Conservation (phyloP, 2,329 filamentous ascomycete species). For the Diplodia intermedia region DNA sequence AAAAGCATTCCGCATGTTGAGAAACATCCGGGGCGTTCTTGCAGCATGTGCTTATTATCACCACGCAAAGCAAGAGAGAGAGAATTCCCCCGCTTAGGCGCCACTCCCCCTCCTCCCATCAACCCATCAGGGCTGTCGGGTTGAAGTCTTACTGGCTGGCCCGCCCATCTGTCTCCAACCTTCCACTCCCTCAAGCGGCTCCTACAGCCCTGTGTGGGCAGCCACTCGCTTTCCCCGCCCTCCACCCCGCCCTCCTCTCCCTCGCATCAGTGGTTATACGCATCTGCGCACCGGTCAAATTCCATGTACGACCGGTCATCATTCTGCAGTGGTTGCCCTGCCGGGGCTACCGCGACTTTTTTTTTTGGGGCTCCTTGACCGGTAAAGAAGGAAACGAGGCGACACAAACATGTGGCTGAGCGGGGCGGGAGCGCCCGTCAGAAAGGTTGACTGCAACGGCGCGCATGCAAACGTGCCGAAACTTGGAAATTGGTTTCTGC, state of each 20-base stretch:
- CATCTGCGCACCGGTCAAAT: not conserved
- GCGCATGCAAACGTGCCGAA: not conserved
- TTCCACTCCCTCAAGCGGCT: not conserved
- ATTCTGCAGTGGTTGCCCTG: not conserved
- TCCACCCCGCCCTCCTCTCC: not conserved
- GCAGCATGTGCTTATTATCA: not conserved
- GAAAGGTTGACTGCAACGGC: not conserved
- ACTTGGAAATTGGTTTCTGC: not conserved
- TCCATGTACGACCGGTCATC: not conserved
- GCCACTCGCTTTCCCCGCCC: not conserved
- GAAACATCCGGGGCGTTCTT: not conserved
- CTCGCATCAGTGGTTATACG: not conserved
- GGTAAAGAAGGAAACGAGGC: not conserved
- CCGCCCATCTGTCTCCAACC: not conserved
- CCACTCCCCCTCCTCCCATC: not conserved
- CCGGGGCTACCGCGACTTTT: not conserved
- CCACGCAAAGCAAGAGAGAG: not conserved
- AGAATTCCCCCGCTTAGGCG: not conserved
- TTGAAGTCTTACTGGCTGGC: not conserved
- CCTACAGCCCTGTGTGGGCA: not conserved
- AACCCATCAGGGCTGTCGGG: not conserved
- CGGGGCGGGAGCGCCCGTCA: not conserved
- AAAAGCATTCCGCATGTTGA: not conserved
- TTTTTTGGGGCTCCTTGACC: not conserved
- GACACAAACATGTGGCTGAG: not conserved